These are phyloP conservation scores for Hymenochaete sp. DNA, from an alignment of 1,284 basidiomycete species.

Conservation along the genomic window DNA sequence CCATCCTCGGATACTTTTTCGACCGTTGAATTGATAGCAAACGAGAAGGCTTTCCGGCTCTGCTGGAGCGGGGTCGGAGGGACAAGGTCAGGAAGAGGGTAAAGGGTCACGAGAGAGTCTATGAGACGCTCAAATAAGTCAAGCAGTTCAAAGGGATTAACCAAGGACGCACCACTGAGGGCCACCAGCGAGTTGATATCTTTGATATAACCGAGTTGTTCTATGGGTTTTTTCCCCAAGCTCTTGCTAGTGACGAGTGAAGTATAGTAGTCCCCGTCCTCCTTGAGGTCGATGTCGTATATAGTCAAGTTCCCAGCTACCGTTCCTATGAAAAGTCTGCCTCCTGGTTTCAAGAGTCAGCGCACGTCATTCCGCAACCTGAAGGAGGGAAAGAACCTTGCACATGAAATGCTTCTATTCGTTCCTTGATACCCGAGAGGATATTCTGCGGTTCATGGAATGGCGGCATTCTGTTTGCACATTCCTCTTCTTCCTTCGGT, in stretches of 20 bases:
- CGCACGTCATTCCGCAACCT: no score
- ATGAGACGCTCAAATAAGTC: conserved; percentile 20
- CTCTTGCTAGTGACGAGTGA: conserved; percentile 59
- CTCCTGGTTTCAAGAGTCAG: no score
- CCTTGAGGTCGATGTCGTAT: conserved; percentile 42
- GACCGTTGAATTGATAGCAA: conserved; percentile 62
- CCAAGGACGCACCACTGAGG: conserved; percentile 59
- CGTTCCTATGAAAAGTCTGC: conserved; percentile 71
- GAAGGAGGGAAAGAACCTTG: no score
- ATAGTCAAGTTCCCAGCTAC: conserved; percentile 62
- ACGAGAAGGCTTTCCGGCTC: conserved; percentile 74
- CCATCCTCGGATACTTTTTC: conserved; percentile 30
- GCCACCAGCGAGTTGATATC: conserved; percentile 77
- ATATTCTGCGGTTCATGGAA: conserved; percentile 24
- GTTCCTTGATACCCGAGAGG: conserved; percentile 36
- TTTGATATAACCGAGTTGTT: conserved; percentile 78
- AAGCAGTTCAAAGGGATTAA: neutral
- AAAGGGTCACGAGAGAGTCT: conserved; percentile 60
- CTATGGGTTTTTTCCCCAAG: conserved; percentile 64
- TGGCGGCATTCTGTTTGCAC: conserved; percentile 16
- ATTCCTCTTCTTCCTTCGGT: no score
- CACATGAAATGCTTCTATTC: conserved; percentile 37
- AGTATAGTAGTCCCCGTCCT: conserved; percentile 31
- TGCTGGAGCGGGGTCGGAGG: conserved; percentile 64
- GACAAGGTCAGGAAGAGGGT: conserved; percentile 55